Conservation (phyloP, 2,329 filamentous ascomycete genomes). For the Fusarium mundagurra region DNA sequence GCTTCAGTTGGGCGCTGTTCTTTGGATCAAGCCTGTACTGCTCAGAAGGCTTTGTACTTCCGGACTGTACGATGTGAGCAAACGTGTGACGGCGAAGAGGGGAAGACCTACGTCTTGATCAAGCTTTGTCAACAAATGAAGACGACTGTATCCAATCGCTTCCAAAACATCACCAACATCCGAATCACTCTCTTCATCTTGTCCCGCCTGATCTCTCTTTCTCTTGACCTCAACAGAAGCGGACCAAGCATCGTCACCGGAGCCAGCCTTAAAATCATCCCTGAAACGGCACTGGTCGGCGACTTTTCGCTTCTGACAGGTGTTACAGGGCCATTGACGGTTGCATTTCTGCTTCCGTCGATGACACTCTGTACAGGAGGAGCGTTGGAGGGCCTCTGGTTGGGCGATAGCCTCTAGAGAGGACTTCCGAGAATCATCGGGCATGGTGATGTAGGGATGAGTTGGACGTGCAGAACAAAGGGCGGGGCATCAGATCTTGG, state of each 20-base stretch:
- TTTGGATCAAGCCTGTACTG: conserved; percentile 16
- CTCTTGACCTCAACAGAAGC: conserved; percentile 19
- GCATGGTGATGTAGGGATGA: not conserved
- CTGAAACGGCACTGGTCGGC: conserved; percentile 23
- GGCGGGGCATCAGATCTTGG: conserved; percentile 1
- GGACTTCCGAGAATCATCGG: conserved; percentile 18
- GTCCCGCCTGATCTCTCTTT: conserved; percentile 1
- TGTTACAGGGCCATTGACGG: conserved; percentile 23
- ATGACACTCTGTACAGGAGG: conserved; percentile 20
- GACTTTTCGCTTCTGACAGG: conserved; percentile 21
- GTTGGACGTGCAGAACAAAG: not conserved
- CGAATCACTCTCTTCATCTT: conserved; percentile 2
- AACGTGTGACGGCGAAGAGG: too few relatives aligned
- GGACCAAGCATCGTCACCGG: conserved; percentile 1
- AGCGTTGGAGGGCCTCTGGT: not conserved
- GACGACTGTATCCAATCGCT: conserved; percentile 18
- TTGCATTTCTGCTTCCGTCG: conserved; percentile 25
- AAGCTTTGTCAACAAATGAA: conserved; percentile 20
- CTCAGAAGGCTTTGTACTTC: conserved; percentile 10
- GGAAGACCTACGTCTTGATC: conserved; percentile 8
- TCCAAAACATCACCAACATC: conserved; percentile 21
- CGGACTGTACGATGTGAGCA: not conserved
- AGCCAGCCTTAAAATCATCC: conserved; percentile 3
- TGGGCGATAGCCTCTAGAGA: not conserved
- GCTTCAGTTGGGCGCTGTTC: conserved; percentile 1